Evolutionary conservation across 345 rosid genomes (phyloP), one percentile per base, ranked within the genome.

Genomic region (Gossypium australe): DNA sequence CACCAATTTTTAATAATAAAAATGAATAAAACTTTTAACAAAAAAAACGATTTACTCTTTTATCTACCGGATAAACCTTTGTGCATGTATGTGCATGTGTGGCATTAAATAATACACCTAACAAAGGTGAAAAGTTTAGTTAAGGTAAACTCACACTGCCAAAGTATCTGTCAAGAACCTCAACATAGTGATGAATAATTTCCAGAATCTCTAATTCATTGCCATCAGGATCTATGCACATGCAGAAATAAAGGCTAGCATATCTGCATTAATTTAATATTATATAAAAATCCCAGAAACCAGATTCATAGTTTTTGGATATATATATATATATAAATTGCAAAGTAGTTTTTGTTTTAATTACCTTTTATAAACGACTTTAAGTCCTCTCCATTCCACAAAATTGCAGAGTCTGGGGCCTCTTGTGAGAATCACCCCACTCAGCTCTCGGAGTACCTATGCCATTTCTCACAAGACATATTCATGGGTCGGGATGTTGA

Each of bases 241-340:
- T 94, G 82, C 98, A 94, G 83, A 94, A 94, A 84, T 93, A 95
- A 7, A 95, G 93, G 73, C 99, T 93, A 55, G 99, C 98, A 80
- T 95, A 95, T 83, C 98, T 92, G 90, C 82, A 84, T 16, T 58
- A 68, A 3, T 41, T 16, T 34, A 34, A 34, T 34, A 34, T 34
- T 34, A 34, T 34, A 34, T 34, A 34, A 34, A 34, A 34, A 27
- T 17, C 34, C 45, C 74, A 73, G 41, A 34, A 64, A 66, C 60
- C 22, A 65, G n/a, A 65, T 67, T 2, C 67, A 34, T 5, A 34
- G 7, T 34, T 34, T 6, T 34, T 4, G 38, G 38, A 34, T 34
- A 34, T 34, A 34, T 34, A 34, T 29, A 29, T 34, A 34, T 34
- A 0, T 34, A 34, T 34, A 34, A 4, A 4, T 34, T 34, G 6